phyloP scores from a whole-genome alignment of 805 yeast genomes.

The Candida dajiaensis region DNA sequence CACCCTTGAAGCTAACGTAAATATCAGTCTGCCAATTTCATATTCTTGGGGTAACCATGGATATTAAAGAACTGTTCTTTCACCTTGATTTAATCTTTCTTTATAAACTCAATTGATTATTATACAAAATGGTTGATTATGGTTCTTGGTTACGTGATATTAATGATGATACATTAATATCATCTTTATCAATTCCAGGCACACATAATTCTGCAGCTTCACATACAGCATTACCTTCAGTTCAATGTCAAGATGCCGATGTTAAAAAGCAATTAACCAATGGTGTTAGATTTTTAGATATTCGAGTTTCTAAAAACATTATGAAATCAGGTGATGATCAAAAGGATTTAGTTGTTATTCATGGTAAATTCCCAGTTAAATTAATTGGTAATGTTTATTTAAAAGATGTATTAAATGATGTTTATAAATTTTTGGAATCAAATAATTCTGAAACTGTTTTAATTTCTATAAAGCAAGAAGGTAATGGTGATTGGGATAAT shows the following conservation, averaged over 20 bases:
- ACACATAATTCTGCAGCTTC: constrained; percentile 81
- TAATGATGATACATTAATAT: constrained; percentile 43
- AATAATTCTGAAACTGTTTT: constrained; percentile 57
- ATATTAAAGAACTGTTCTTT: too few species aligned
- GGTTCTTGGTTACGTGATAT: constrained; percentile 48
- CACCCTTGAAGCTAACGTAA: neutral
- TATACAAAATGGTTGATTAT: constrained; percentile 19
- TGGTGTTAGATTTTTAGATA: constrained; percentile 73
- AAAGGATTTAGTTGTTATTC: constrained; percentile 59
- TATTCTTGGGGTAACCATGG: neutral
- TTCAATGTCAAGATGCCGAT: constrained; percentile 64
- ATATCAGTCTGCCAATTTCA: neutral
- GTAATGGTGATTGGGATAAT: constrained; percentile 59
- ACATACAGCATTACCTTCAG: constrained; percentile 65
- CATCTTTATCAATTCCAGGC: constrained; percentile 67
- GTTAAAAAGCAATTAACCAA: constrained; percentile 57
- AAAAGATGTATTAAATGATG: constrained; percentile 44
- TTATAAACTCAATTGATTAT: too few species aligned
- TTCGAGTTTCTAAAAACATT: constrained; percentile 56
- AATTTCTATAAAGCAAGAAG: constrained; percentile 71
- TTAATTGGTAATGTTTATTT: constrained; percentile 52
- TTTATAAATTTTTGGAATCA: constrained; percentile 48
- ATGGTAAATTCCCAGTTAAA: constrained; percentile 71
- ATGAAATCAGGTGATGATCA: constrained; percentile 38
- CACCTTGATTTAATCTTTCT: too few species aligned